Percentiles rank a stretch among this genome's conserved stretches.
These are phyloP conservation scores for Hemisphaericaspora xylofermentans DNA, from an alignment of 1,139 yeast genomes.

Conservation along the genomic window DNA sequence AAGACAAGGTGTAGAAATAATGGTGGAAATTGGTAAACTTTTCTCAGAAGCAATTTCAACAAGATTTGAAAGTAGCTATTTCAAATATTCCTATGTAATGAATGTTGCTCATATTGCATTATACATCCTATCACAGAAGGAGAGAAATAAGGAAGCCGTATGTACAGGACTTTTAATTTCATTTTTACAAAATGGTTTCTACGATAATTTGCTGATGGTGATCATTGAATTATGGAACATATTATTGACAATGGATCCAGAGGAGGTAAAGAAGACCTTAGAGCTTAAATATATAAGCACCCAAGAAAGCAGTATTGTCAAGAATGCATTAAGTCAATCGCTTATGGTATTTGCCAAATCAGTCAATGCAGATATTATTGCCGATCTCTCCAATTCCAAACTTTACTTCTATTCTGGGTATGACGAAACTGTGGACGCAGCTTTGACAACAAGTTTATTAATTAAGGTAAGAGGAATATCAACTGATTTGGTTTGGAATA, in stretches of 20 bases:
- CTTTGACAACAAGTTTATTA: conserved; percentile 30
- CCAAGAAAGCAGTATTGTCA: conserved; percentile 34
- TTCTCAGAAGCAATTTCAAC: conserved; percentile 28
- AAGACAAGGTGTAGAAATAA: conserved; percentile 40
- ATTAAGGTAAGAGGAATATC: conserved; percentile 42
- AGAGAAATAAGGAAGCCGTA: conserved; percentile 30
- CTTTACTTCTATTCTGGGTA: conserved; percentile 28
- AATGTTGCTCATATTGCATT: conserved; percentile 29
- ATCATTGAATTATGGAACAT: conserved; percentile 24
- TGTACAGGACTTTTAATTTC: conserved; percentile 48
- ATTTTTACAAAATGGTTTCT: conserved; percentile 50
- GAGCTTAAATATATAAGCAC: conserved; percentile 40
- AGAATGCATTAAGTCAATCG: conserved; percentile 41
- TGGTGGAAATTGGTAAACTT: conserved; percentile 33
- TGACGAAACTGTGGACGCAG: conserved; percentile 19
- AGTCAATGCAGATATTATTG: conserved; percentile 26
- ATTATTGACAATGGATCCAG: conserved; percentile 20
- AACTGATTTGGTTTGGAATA: conserved; percentile 31
- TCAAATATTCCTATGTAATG: conserved; percentile 28
- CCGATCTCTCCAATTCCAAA: conserved; percentile 24
- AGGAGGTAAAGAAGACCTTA: conserved; percentile 25
- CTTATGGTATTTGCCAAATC: conserved; percentile 42
- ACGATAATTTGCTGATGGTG: conserved; percentile 23
- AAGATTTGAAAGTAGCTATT: conserved; percentile 20
- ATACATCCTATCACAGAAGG: conserved; percentile 28